Evolutionary conservation across 805 yeast genomes (phyloP).

Genomic region (Starmerella potacharoeniae): DNA sequence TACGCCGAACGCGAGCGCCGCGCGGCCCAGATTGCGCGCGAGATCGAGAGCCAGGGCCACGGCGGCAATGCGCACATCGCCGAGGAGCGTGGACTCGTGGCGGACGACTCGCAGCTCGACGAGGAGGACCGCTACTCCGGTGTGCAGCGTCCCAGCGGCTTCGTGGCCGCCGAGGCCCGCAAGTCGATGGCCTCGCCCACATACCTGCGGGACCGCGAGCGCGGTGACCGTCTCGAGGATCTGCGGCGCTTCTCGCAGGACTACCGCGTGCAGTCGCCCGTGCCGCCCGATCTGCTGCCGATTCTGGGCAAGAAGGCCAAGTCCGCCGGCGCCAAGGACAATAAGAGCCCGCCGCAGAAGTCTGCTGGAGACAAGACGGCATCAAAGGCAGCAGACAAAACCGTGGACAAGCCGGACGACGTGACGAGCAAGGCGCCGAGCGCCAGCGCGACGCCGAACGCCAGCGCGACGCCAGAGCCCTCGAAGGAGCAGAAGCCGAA

Average conservation of each 20-base stretch:
- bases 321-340: slow-evolving; percentile 1
- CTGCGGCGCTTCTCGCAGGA: slow-evolving; percentile 69
- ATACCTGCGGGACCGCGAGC: slow-evolving; percentile 25
- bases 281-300: slow-evolving; percentile 57
- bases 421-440: no score
- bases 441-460: not conserved
- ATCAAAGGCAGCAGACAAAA: not conserved
- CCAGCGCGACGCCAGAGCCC: not conserved
- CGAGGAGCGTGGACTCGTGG: slow-evolving; percentile 72
- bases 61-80: slow-evolving; percentile 71
- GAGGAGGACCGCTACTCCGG: slow-evolving; percentile 97
- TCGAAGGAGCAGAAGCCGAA: not conserved
- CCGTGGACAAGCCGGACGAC: not conserved
- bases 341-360: not conserved
- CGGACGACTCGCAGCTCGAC: slow-evolving; percentile 79
- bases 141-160: slow-evolving; percentile 43
- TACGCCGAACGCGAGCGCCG: slow-evolving; percentile 49
- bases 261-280: slow-evolving; percentile 48
- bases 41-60: slow-evolving; percentile 57
- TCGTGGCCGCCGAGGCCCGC: slow-evolving; percentile 17
- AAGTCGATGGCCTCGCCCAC: slow-evolving; percentile 24
- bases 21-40: slow-evolving; percentile 73
- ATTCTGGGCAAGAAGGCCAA: slow-evolving; percentile 45
- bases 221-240: slow-evolving; percentile 29
- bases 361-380: not conserved